Conservation (phyloP, 768 basidiomycete genomes). For the Macrolepiota fuliginosa region DNA sequence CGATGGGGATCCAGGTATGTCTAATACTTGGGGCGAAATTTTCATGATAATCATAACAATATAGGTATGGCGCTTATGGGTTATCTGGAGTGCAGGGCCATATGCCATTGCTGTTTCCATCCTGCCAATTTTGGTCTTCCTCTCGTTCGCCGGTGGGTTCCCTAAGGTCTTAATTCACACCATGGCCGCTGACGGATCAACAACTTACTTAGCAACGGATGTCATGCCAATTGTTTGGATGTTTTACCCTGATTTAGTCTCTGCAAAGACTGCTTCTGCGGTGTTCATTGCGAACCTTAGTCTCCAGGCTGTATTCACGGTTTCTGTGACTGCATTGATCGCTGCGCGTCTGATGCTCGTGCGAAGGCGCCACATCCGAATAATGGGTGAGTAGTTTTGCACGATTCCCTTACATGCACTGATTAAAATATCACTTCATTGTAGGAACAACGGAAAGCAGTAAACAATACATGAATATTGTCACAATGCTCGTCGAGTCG, state of each 20-base stretch:
- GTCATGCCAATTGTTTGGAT: neutral
- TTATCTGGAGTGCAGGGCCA: neutral
- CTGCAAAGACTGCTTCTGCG: neutral
- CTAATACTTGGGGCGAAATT: neutral
- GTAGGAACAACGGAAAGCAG: neutral
- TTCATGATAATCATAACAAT: neutral
- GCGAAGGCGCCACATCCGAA: neutral
- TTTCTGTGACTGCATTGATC: neutral
- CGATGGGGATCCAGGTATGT: neutral
- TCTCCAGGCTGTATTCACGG: neutral
- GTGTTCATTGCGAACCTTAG: neutral
- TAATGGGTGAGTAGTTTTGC: neutral
- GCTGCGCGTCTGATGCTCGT: neutral
- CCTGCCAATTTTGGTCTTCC: neutral
- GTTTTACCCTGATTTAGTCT: neutral
- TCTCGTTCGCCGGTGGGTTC: neutral
- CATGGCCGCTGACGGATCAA: neutral
- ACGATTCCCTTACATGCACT: neutral
- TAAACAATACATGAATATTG: neutral
- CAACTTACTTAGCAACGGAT: neutral
- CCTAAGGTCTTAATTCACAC: neutral
- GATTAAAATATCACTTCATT: neutral
- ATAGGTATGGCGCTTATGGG: conserved; percentile 1
- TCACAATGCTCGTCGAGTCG: neutral
- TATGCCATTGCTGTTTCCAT: neutral